Base-by-base conservation (phyloP, 441 rosid genomes). In the Corymbia calophylla region DNA sequence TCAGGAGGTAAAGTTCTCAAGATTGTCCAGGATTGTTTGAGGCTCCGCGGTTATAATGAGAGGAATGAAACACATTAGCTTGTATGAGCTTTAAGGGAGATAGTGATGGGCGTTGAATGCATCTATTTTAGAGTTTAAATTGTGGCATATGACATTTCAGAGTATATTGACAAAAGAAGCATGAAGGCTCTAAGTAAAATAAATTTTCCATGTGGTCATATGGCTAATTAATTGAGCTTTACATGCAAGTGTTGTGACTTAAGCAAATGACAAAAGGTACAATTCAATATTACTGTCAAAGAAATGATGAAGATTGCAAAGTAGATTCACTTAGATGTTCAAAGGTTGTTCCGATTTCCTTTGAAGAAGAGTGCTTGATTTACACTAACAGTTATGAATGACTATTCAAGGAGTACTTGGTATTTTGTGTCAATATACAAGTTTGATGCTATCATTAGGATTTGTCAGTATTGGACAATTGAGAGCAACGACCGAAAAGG, bases 91-190 rank as follows among this genome's bases (percentile, higher is more conserved):
- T 73, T 11, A 73, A 73, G 16, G 84, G 3, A 1, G 49, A 73
- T 3, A 39, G 16, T 39, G n/a, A 23, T 3, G 48, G 29, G 25
- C 0, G 0, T 39, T 2, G 16, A 4, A 23, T 73, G 29, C 2
- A 1, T 39, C 9, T 25, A 39, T 0, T 73, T 73, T 23, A 39
- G 29, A 73, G 51, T 39, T 39, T 39, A 29, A 73, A 39, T 44
- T 73, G 8, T 73, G 51, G 17, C 48, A 23, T 73, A 23, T 6
- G 51, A 58, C 68, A 60, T 60, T 58, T 60, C 13, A 15, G 31
- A 2, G 7, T 60, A 29, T 31, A 60, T 12, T 29, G 13, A 60
- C 2, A n/a, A 25, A 58, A 25, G 31, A 60, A 27, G 31, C 7
- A 0, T 1, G 17, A 60, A 27, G 68, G 31, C 29, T 60, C 15